Evolutionary conservation across 116 monocot species (phyloP).

Genomic region (Iris pallida): DNA sequence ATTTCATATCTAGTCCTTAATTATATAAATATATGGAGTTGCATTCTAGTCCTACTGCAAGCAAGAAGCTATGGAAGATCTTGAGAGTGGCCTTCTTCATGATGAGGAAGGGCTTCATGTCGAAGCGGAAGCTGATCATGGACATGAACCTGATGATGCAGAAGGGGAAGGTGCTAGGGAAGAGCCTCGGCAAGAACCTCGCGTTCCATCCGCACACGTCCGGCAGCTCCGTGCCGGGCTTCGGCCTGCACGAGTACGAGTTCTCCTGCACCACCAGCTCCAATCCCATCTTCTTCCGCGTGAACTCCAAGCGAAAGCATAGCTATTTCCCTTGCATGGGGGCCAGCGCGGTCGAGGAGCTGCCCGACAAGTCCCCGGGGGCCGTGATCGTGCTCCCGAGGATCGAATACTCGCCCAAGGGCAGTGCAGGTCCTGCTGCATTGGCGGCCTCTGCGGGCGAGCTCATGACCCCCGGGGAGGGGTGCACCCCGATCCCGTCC

Average conservation of each 20-base stretch:
- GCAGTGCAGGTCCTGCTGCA: neutral
- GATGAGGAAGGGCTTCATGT: conserved; percentile 45
- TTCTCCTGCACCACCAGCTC: conserved; percentile 53
- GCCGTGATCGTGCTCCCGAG: conserved; percentile 6
- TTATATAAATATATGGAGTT: conserved; percentile 22
- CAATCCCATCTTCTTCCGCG: conserved; percentile 15
- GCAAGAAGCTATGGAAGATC: conserved; percentile 44
- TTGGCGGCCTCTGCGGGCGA: neutral
- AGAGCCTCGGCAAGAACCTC: conserved; percentile 26
- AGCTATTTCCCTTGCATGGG: conserved; percentile 35
- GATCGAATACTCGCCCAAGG: conserved; percentile 19
- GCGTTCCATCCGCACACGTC: conserved; percentile 11
- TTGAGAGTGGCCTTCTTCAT: conserved; percentile 50
- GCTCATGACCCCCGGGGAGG: neutral
- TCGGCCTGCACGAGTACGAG: conserved; percentile 32
- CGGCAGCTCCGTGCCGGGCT: neutral
- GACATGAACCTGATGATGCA: conserved; percentile 51
- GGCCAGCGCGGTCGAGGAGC: conserved; percentile 6
- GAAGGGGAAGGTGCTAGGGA: conserved; percentile 52
- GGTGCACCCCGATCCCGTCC: conserved; percentile 7
- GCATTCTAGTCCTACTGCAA: conserved; percentile 16
- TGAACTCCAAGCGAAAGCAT: conserved; percentile 12
- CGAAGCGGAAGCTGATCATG: conserved; percentile 56
- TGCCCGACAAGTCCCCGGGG: neutral
- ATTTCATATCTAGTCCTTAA: neutral